phyloP scores from a whole-genome alignment of 352 stramenopile genomes.

The Peronosclerospora sorghi region DNA sequence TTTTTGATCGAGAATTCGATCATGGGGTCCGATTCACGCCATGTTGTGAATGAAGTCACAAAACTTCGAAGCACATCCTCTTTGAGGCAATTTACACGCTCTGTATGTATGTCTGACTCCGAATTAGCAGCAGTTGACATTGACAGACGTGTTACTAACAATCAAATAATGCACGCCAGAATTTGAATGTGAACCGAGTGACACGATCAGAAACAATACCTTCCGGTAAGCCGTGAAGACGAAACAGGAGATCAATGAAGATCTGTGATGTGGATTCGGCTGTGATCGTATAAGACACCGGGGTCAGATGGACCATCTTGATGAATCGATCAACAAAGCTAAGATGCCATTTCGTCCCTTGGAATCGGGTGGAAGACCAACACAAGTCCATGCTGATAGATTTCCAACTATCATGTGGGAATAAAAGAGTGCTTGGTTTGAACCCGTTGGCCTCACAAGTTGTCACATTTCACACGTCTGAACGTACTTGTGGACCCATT shows the following conservation, averaged over 20 bases:
- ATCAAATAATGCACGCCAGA: not conserved
- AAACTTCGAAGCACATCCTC: not conserved
- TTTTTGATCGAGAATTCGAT: too few relatives aligned
- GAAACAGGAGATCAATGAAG: conserved; percentile 15
- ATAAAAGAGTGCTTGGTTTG: too few relatives aligned
- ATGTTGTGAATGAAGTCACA: not conserved
- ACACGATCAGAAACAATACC: conserved; percentile 3
- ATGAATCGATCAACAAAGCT: conserved; percentile 25
- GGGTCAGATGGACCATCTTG: too few relatives aligned
- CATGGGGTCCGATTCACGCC: too few relatives aligned
- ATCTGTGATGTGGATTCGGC: conserved; percentile 7
- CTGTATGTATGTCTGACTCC: not conserved
- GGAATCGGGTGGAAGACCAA: not conserved
- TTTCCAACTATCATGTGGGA: too few relatives aligned
- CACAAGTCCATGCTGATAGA: too few relatives aligned
- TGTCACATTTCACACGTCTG: too few relatives aligned
- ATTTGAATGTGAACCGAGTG: conserved; percentile 1
- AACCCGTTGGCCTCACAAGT: too few relatives aligned
- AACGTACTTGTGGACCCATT: not conserved
- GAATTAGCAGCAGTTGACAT: not conserved
- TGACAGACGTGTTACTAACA: not conserved
- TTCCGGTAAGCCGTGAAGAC: conserved; percentile 5
- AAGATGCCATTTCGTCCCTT: conserved; percentile 2
- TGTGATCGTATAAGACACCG: not conserved
- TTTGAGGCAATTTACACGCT: not conserved